A percentile compares a stretch with the other conserved stretches of the same genome.
Evolutionary conservation across 257 asterid genomes (phyloP).

Genomic region (Scutellaria galericulata): DNA sequence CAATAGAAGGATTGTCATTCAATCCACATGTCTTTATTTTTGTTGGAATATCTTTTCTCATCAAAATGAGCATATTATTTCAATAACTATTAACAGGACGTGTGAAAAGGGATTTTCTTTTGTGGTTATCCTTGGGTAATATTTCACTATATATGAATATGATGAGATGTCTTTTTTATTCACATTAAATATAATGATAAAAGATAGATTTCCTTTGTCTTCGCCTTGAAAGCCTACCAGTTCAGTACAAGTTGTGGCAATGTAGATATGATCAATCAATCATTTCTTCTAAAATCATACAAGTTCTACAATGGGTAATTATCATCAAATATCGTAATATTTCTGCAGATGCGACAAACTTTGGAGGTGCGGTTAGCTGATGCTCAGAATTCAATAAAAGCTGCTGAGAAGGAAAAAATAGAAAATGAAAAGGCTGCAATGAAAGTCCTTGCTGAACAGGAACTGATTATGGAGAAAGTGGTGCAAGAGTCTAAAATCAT

Average conservation of each 20-base stretch:
- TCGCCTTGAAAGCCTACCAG: neutral
- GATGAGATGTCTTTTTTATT: too few species aligned
- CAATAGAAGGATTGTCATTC: too few species aligned
- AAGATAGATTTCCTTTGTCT: too few species aligned
- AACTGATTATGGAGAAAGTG: constrained; percentile 63
- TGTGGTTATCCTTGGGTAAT: too few species aligned
- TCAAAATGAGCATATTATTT: too few species aligned
- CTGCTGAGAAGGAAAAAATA: constrained; percentile 58
- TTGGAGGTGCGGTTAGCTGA: constrained; percentile 62
- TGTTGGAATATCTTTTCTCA: too few species aligned
- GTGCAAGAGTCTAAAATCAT: constrained; percentile 64
- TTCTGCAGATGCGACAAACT: constrained; percentile 68
- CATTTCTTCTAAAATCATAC: neutral
- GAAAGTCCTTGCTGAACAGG: constrained; percentile 56
- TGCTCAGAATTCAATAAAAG: constrained; percentile 58
- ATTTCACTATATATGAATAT: too few species aligned
- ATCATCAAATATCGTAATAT: constrained; percentile 14
- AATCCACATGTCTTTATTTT: too few species aligned
- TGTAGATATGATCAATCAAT: neutral
- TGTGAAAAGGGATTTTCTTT: too few species aligned
- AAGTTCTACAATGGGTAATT: constrained; percentile 3
- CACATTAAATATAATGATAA: too few species aligned
- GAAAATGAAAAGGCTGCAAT: constrained; percentile 58
- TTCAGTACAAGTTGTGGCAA: neutral
- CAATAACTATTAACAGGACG: too few species aligned